Evolutionary conservation across 768 basidiomycete species (phyloP).

Genomic region (Scleroderma citrinum): DNA sequence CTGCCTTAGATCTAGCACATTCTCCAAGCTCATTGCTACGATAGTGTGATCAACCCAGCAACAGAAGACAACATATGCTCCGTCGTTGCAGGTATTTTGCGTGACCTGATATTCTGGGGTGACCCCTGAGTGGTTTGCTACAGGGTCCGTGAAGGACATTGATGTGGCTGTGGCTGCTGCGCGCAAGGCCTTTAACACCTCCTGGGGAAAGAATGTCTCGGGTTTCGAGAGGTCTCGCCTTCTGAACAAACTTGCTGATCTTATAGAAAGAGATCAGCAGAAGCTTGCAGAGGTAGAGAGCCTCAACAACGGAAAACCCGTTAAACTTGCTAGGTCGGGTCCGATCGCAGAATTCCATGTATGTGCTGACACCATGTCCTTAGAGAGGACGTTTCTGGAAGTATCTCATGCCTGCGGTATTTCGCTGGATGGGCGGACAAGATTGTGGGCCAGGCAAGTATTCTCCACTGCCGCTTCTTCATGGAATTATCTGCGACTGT

Average conservation of each 20-base stretch:
- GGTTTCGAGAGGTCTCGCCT: conserved; percentile 76
- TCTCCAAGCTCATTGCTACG: conserved; percentile 11
- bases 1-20: conserved; percentile 1
- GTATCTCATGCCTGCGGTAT: conserved; percentile 74
- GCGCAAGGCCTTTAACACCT: conserved; percentile 72
- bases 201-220: conserved; percentile 88
- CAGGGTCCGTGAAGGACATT: conserved; percentile 70
- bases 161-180: conserved; percentile 82
- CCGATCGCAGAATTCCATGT: conserved; percentile 27
- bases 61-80: conserved; percentile 71
- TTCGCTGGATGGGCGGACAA: conserved; percentile 98
- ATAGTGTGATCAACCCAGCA: conserved; percentile 72
- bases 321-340: conserved; percentile 47
- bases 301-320: conserved; percentile 90
- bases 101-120: not conserved
- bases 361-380: conserved; percentile 2
- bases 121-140: conserved; percentile 1
- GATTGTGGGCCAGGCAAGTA: conserved; percentile 70
- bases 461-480: not conserved
- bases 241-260: conserved; percentile 80
- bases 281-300: conserved; percentile 79
- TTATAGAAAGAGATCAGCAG: conserved; percentile 82
- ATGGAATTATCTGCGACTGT: conserved; percentile 4
- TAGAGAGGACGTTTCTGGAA: conserved; percentile 76
- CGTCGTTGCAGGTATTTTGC: conserved; percentile 50